Evolutionary conservation across 2,329 filamentous ascomycete species (phyloP).

Genomic region (Talaromyces sp.): DNA sequence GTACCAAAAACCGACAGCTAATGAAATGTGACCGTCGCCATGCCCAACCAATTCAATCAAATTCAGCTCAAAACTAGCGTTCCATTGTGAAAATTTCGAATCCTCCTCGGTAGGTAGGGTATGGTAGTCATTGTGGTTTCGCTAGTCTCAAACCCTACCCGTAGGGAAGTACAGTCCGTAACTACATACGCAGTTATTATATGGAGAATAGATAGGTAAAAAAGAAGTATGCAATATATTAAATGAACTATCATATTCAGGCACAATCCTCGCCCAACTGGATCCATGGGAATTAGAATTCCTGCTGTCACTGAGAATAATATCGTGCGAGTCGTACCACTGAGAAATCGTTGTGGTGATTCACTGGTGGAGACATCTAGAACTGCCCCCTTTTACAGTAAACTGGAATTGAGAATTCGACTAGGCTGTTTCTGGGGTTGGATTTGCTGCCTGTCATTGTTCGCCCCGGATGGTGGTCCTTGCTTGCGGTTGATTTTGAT

Average conservation of each 20-base stretch:
- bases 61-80: not conserved
- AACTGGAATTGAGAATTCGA: not conserved
- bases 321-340: not conserved
- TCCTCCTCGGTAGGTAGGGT: not conserved
- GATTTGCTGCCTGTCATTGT: not conserved
- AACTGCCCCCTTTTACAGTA: not conserved
- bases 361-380: not conserved
- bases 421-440: slow-evolving; percentile 1
- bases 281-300: not conserved
- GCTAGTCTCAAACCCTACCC: not conserved
- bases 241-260: not conserved
- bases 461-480: not conserved
- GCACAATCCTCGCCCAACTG: not conserved
- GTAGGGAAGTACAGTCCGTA: not conserved
- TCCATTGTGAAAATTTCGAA: not conserved
- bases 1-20: not conserved
- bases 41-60: not conserved
- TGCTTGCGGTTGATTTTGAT: not conserved
- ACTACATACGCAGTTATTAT: not conserved
- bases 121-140: not conserved
- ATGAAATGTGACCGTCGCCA: not conserved
- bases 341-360: too few relatives aligned
- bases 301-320: not conserved
- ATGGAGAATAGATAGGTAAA: not conserved
- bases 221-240: slow-evolving; percentile 2